These are phyloP conservation scores for Thelonectria olida DNA, from an alignment of 2,329 filamentous ascomycete species.

Conservation along the genomic window DNA sequence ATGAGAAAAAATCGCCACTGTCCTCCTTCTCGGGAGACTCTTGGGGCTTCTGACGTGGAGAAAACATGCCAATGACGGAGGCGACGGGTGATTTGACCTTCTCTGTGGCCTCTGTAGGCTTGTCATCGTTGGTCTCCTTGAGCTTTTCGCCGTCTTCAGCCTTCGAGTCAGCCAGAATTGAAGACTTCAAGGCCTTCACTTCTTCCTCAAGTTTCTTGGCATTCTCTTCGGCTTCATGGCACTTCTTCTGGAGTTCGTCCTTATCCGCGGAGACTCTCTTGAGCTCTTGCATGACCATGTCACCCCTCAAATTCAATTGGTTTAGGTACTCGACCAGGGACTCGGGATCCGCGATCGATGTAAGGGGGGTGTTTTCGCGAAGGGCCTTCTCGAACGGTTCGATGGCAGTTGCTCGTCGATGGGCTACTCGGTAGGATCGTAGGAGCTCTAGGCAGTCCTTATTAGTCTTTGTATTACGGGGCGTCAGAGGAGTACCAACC, in stretches of 20 bases:
- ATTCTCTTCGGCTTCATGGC: slow-evolving; percentile 73
- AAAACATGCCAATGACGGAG: slow-evolving; percentile 60
- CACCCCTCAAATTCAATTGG: slow-evolving; percentile 83
- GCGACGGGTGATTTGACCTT: slow-evolving; percentile 57
- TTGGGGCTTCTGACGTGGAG: slow-evolving; percentile 55
- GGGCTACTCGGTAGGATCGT: slow-evolving; percentile 90
- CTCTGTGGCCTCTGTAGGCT: slow-evolving; percentile 32
- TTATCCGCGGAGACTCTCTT: slow-evolving; percentile 86
- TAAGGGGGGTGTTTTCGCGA: slow-evolving; percentile 90
- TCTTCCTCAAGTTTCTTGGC: slow-evolving; percentile 71
- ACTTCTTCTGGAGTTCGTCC: slow-evolving; percentile 80
- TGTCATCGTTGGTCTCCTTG: slow-evolving; percentile 44
- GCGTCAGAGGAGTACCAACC: slow-evolving; percentile 58
- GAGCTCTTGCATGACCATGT: slow-evolving; percentile 94
- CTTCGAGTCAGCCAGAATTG: slow-evolving; percentile 37
- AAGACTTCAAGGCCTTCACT: slow-evolving; percentile 58
- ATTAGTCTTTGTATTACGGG: slow-evolving; percentile 11
- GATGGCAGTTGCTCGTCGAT: slow-evolving; percentile 85
- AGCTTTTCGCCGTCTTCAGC: slow-evolving; percentile 44
- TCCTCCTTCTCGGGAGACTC: slow-evolving; percentile 42
- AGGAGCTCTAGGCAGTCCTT: slow-evolving; percentile 69
- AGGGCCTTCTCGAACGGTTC: slow-evolving; percentile 93
- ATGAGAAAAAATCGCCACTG: slow-evolving; percentile 87
- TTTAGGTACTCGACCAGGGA: slow-evolving; percentile 90
- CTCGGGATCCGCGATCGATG: slow-evolving; percentile 85